A percentile compares a stretch with the other conserved stretches of the same genome.
Conservation (phyloP, 805 yeast species). For the Saturnispora sanitii region DNA sequence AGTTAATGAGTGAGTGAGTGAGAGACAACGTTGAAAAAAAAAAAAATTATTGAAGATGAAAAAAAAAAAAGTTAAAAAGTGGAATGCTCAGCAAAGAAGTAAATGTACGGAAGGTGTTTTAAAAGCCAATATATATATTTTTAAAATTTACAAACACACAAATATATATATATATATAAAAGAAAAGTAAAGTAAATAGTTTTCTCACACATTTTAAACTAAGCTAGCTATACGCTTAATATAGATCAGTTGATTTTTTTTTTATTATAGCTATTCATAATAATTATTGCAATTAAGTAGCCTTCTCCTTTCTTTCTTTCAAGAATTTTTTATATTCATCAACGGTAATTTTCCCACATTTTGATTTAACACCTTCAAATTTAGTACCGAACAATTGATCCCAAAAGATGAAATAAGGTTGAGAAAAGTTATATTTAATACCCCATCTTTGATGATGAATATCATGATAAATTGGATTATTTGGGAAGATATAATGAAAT, state of each 20-base stretch:
- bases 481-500: constrained; percentile 85
- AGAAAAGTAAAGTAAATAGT: too few relatives aligned
- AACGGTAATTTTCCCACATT: constrained; percentile 48
- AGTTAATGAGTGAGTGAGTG: not conserved
- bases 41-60: not conserved
- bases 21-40: not conserved
- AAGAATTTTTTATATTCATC: constrained; percentile 54
- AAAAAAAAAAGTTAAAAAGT: not conserved
- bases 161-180: too few relatives aligned
- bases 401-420: constrained; percentile 96
- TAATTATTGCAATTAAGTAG: too few relatives aligned
- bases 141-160: too few relatives aligned
- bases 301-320: constrained; percentile 26
- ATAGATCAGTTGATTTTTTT: too few relatives aligned
- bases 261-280: too few relatives aligned
- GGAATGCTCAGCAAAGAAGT: not conserved
- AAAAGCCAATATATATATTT: too few relatives aligned
- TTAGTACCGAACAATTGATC: constrained; percentile 65
- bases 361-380: constrained; percentile 42
- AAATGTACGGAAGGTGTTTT: too few relatives aligned
- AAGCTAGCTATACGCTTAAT: too few relatives aligned
- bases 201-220: too few relatives aligned
- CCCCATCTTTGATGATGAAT: constrained; percentile 97
- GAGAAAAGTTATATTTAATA: constrained; percentile 83
- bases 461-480: constrained; percentile 92